A percentile compares a stretch with the other conserved stretches of the same genome.
Evolutionary conservation across 2,329 filamentous ascomycete species (phyloP).

Genomic region (Furcasterigmium sp.): DNA sequence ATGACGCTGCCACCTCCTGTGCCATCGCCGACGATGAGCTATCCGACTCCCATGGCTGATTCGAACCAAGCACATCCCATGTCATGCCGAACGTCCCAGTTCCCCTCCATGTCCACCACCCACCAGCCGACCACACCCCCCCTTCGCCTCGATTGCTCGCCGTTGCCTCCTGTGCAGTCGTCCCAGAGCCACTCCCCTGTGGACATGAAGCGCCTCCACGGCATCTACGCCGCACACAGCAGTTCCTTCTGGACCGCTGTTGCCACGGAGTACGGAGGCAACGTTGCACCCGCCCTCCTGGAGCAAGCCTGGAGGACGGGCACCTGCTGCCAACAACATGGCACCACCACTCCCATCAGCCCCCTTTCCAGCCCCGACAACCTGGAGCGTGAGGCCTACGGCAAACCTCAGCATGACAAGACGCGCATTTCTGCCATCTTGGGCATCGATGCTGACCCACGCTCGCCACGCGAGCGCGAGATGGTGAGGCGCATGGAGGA

Average conservation of each 20-base stretch:
- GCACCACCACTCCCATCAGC: conserved; percentile 43
- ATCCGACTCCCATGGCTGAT: conserved; percentile 34
- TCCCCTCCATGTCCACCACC: conserved; percentile 24
- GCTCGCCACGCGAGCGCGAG: conserved; percentile 52
- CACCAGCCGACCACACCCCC: conserved; percentile 30
- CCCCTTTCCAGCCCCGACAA: conserved; percentile 46
- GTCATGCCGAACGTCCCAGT: conserved; percentile 36
- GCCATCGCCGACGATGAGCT: conserved; percentile 30
- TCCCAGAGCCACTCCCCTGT: conserved; percentile 35
- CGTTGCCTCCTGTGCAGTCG: conserved; percentile 30
- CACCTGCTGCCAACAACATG: conserved; percentile 32
- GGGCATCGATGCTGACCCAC: conserved; percentile 53
- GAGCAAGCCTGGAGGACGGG: conserved; percentile 65
- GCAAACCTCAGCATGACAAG: conserved; percentile 40
- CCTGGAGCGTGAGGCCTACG: conserved; percentile 33
- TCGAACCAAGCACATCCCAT: conserved; percentile 16
- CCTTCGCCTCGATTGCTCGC: conserved; percentile 57
- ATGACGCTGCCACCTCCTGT: conserved; percentile 37
- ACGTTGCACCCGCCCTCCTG: conserved; percentile 55
- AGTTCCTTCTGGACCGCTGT: conserved; percentile 69
- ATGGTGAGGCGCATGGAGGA: conserved; percentile 52
- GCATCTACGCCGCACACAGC: conserved; percentile 66
- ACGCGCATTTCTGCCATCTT: conserved; percentile 60
- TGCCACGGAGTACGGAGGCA: conserved; percentile 64
- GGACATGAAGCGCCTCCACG: conserved; percentile 61